Evolutionary conservation across 345 rosid species (phyloP).

Genomic region (Eucalyptus tenuipes): DNA sequence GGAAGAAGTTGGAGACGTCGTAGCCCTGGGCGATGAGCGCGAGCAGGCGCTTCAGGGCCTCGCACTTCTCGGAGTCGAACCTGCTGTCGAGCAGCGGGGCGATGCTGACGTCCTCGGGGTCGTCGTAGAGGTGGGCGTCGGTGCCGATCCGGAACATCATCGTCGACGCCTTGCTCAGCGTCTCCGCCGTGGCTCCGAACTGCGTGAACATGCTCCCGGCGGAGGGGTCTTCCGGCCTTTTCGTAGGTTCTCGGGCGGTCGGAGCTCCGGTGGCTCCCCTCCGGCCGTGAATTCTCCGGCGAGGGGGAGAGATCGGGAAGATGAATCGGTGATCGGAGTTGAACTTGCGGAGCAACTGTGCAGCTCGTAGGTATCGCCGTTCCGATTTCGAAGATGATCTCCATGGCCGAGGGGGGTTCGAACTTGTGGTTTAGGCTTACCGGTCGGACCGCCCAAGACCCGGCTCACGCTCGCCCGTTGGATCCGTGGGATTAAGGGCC

Average conservation of each 20-base stretch:
- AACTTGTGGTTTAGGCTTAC: not conserved
- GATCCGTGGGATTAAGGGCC: not conserved
- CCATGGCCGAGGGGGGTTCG: not conserved
- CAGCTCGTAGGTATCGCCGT: not conserved
- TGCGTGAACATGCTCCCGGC: slow-evolving; percentile 57
- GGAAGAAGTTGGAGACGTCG: slow-evolving; percentile 96
- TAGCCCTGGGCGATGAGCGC: slow-evolving; percentile 92
- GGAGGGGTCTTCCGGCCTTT: slow-evolving; percentile 1
- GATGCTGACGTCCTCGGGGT: slow-evolving; percentile 86
- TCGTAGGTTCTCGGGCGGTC: not conserved
- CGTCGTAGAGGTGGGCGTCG: slow-evolving; percentile 95
- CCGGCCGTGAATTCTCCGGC: not conserved
- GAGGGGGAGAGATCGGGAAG: not conserved
- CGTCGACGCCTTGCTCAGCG: slow-evolving; percentile 89
- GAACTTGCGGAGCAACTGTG: not conserved
- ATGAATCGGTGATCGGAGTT: not conserved
- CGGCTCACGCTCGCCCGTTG: not conserved
- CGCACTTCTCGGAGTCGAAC: slow-evolving; percentile 91
- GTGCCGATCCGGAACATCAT: slow-evolving; percentile 82
- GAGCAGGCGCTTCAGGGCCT: slow-evolving; percentile 92
- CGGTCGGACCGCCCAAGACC: not conserved
- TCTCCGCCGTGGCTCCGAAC: slow-evolving; percentile 72
- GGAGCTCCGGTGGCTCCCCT: not conserved
- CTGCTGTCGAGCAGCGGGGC: slow-evolving; percentile 81
- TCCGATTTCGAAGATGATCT: not conserved